Base-by-base conservation (phyloP, 2,329 filamentous ascomycete species). In the Neodidymelliopsis sp. region DNA sequence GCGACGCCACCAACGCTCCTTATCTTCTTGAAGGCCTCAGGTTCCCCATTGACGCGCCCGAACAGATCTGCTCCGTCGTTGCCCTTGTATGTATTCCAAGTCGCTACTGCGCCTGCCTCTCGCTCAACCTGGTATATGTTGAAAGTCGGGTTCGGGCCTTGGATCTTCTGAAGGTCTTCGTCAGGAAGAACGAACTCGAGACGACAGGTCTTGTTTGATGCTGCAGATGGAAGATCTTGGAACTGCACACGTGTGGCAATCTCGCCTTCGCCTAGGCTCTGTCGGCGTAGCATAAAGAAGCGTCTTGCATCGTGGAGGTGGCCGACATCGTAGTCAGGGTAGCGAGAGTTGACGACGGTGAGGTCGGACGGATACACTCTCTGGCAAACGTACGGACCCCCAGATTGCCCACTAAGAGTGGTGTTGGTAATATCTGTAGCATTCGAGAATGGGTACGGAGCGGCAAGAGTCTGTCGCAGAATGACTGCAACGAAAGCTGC, bases 281-380 rank as follows among this genome's bases (percentile, higher is more conserved):
- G 60, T 10, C 64, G 61, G 20, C 62, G 60, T n/a, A 66, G 52
- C 62, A 69, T 64, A 52, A 67, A 65, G 59, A 68, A 60, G n/a
- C 52, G 25, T 18, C 19, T 57, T 1, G 58, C 35, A 13, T 44
- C 35, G 44, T 63, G 59, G 12, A 63, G 62, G 45, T 55, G 60
- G 2, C 49, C 46, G 18, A 31, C 30, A 20, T 57, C 47, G 42
- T 57, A 60, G 31, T 54, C 28, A 19, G 67, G 63, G 39, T 68
- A 70, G 28, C 57, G 63, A 9, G 62, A 62, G 53, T 68, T 65
- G 40, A 69, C 31, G 18, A 67, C 40, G 11, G 53, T 53, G 39
- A 69, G 56, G 13, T 63, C 53, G 15, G 54, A 31, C 0, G 65
- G 59, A 42, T 66, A 69, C 30, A 55, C 38, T 15, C 44, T 44